Evolutionary conservation across 2,329 filamentous ascomycete genomes (phyloP).

Genomic region (Epicoccum sorghinum): DNA sequence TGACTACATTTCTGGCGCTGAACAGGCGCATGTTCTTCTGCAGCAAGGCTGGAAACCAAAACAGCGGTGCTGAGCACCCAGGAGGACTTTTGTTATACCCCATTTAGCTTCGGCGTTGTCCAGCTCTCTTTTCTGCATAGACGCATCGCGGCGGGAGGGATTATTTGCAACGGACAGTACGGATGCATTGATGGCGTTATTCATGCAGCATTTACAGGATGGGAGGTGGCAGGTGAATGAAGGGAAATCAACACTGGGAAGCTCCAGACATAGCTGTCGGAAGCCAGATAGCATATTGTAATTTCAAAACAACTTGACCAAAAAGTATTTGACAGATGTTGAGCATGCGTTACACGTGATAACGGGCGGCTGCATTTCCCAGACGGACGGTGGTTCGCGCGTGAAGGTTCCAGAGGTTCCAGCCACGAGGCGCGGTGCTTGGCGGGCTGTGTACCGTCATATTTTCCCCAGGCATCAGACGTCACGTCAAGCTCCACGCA

Average conservation of each 20-base stretch:
- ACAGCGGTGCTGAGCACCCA: background rate
- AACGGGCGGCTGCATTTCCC: conserved; percentile 3
- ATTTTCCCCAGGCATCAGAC: conserved; percentile 47
- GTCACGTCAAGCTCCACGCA: conserved; percentile 25
- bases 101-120: conserved; percentile 1
- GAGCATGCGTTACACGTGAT: background rate
- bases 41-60: background rate
- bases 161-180: background rate
- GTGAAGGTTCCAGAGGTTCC: background rate
- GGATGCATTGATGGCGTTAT: conserved; percentile 14
- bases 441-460: conserved; percentile 32
- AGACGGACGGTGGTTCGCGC: conserved; percentile 3
- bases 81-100: conserved; percentile 12
- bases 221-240: background rate
- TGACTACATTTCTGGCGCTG: background rate
- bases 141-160: conserved; percentile 7
- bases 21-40: background rate
- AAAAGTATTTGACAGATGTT: too few relatives aligned
- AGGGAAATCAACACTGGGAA: background rate
- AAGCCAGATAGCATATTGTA: conserved; percentile 15
- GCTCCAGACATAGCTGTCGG: background rate
- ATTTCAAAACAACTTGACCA: background rate
- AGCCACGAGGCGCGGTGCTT: conserved; percentile 14
- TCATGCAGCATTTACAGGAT: conserved; percentile 9
- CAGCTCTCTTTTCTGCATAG: conserved; percentile 3